Evolutionary conservation across 805 yeast species (phyloP).

Genomic region (Starmerella apicola): DNA sequence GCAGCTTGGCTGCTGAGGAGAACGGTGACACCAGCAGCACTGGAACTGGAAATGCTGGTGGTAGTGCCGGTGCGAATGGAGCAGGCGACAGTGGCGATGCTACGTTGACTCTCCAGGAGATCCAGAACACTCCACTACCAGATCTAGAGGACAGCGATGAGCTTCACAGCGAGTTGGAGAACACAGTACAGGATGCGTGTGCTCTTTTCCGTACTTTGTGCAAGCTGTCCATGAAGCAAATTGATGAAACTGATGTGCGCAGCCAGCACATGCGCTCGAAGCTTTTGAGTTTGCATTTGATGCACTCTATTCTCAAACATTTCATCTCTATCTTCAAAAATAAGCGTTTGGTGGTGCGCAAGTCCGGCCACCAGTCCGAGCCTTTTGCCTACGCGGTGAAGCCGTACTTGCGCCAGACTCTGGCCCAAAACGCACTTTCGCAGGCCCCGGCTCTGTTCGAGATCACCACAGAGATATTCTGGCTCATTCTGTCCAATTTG

Average conservation of each 20-base stretch:
- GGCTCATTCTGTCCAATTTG: conserved; percentile 72
- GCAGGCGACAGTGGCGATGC: conserved; percentile 3
- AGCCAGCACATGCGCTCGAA: conserved; percentile 90
- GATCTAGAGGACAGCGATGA: conserved; percentile 28
- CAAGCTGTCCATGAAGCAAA: conserved; percentile 70
- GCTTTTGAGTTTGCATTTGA: conserved; percentile 71
- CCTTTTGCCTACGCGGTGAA: conserved; percentile 67
- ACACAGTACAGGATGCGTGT: conserved; percentile 79
- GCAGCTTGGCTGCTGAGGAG: neutral
- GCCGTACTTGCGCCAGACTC: conserved; percentile 68
- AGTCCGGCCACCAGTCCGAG: conserved; percentile 24
- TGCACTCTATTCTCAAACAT: conserved; percentile 73
- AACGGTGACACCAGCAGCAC: neutral
- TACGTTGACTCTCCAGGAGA: conserved; percentile 22
- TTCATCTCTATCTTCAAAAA: conserved; percentile 69
- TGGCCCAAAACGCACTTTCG: conserved; percentile 87
- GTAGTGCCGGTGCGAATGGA: too few relatives aligned
- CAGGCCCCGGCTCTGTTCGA: conserved; percentile 86
- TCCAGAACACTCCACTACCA: conserved; percentile 18
- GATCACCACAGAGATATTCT: conserved; percentile 80
- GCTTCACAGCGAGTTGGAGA: conserved; percentile 46
- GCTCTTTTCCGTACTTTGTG: conserved; percentile 90
- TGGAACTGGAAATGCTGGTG: neutral
- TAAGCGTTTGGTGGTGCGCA: conserved; percentile 21
- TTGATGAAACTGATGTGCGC: conserved; percentile 59